phyloP scores from a whole-genome alignment of 2,329 filamentous ascomycete species.

The Phaeoacremonium minimum region DNA sequence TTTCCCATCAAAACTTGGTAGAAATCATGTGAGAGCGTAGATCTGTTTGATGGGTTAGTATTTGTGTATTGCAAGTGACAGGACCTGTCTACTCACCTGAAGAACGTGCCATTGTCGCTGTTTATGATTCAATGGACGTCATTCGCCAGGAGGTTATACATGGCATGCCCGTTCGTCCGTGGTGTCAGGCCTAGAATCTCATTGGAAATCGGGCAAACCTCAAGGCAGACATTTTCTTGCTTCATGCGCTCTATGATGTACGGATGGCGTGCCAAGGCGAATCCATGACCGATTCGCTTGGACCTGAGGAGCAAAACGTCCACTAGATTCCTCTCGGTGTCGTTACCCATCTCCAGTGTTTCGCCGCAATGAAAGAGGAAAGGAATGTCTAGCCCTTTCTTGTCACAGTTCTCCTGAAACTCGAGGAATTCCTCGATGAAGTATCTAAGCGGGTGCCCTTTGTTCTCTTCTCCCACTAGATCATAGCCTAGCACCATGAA shows the following conservation, averaged over 20 bases:
- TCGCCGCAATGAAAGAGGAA: slow-evolving; percentile 63
- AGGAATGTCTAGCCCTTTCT: slow-evolving; percentile 51
- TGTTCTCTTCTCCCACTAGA: slow-evolving; percentile 64
- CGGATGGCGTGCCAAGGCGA: slow-evolving; percentile 63
- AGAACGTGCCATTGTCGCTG: slow-evolving; percentile 71
- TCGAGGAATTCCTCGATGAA: slow-evolving; percentile 51
- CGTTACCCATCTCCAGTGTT: slow-evolving; percentile 58
- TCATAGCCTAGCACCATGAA: slow-evolving; percentile 61
- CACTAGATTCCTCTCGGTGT: slow-evolving; percentile 63
- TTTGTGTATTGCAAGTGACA: neutral
- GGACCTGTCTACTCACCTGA: slow-evolving; percentile 45
- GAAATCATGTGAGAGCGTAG: slow-evolving; percentile 70
- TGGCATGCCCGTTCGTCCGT: slow-evolving; percentile 60
- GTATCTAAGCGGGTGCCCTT: slow-evolving; percentile 53
- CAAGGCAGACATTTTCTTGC: slow-evolving; percentile 59
- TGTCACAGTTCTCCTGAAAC: slow-evolving; percentile 49
- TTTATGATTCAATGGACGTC: slow-evolving; percentile 70
- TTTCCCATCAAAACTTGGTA: slow-evolving; percentile 71
- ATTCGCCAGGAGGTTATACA: slow-evolving; percentile 64
- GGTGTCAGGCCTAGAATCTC: slow-evolving; percentile 69
- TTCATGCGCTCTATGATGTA: slow-evolving; percentile 64
- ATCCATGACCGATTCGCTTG: slow-evolving; percentile 71
- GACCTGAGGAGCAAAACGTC: slow-evolving; percentile 63
- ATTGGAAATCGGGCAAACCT: slow-evolving; percentile 73
- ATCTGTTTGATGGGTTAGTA: slow-evolving; percentile 34